Evolutionary conservation across 257 asterid species (phyloP).

Genomic region (Scutellaria galericulata): DNA sequence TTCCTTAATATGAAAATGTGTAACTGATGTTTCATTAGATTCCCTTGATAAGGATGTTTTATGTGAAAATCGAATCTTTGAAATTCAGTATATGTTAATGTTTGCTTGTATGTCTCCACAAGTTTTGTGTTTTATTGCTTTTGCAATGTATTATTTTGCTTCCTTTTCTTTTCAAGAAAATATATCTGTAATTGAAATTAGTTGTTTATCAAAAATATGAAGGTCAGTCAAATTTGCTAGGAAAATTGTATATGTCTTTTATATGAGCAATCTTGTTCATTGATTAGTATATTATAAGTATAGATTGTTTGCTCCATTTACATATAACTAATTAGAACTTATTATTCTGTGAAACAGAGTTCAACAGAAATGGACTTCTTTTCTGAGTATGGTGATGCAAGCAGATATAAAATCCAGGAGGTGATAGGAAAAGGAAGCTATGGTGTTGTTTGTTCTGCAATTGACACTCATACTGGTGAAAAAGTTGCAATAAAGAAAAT

Average conservation of each 20-base stretch:
- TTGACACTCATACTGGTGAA: constrained; percentile 77
- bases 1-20: not conserved
- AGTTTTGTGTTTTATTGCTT: not conserved
- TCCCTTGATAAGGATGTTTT: constrained; percentile 8
- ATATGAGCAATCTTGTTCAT: constrained; percentile 1
- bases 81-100: not conserved
- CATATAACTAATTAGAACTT: constrained; percentile 10
- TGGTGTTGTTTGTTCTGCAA: constrained; percentile 84
- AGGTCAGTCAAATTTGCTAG: not conserved
- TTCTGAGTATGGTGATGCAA: constrained; percentile 94
- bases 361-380: constrained; percentile 86
- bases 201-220: not conserved
- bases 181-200: not conserved
- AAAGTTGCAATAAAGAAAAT: constrained; percentile 86
- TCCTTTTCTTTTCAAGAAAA: constrained; percentile 22
- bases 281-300: not conserved
- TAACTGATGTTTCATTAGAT: not conserved
- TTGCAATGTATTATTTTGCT: not conserved
- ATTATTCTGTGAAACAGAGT: constrained; percentile 47
- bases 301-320: constrained; percentile 26
- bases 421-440: constrained; percentile 89
- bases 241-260: not conserved
- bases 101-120: not conserved
- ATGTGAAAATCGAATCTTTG: not conserved
- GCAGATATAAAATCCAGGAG: constrained; percentile 81